Conservation (phyloP, 169 alveolate species). For the Cystoisospora suis region DNA sequence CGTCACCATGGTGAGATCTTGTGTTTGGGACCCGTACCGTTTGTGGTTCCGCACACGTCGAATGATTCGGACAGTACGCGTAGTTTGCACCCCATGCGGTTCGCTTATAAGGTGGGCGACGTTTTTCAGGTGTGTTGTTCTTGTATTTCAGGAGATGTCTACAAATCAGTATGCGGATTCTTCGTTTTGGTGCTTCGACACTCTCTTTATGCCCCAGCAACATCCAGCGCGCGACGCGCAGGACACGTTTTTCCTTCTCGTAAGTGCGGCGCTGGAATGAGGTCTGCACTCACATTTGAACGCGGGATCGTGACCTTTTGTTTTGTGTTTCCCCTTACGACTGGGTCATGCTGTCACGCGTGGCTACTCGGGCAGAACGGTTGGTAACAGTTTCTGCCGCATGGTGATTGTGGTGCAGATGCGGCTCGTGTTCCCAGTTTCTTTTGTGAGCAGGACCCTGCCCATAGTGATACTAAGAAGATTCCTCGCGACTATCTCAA, state of each 20-base stretch:
- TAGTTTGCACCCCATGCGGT: too few relatives aligned
- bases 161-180: slow-evolving; percentile 97
- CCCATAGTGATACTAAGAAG: slow-evolving; percentile 55
- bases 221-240: slow-evolving; percentile 99
- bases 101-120: too few relatives aligned
- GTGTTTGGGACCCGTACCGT: not conserved
- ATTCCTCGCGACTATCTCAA: slow-evolving; percentile 86
- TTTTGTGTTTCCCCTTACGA: not conserved
- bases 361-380: not conserved
- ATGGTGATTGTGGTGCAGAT: too few relatives aligned
- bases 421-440: not conserved
- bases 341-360: not conserved
- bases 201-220: slow-evolving; percentile 98
- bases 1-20: not conserved
- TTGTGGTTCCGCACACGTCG: too few relatives aligned
- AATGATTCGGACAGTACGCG: not conserved
- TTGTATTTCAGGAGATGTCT: slow-evolving; percentile 96
- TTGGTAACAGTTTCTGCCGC: not conserved
- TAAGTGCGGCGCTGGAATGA: slow-evolving; percentile 16
- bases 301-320: too few relatives aligned
- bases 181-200: slow-evolving; percentile 99
- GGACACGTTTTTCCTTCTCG: slow-evolving; percentile 97
- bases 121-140: too few relatives aligned
- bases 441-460: slow-evolving; percentile 68
- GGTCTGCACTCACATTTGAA: too few relatives aligned